A percentile compares a stretch with the other conserved stretches of the same genome.
Evolutionary conservation across 2,329 filamentous ascomycete genomes (phyloP).

Genomic region (Chaetomium sp.): DNA sequence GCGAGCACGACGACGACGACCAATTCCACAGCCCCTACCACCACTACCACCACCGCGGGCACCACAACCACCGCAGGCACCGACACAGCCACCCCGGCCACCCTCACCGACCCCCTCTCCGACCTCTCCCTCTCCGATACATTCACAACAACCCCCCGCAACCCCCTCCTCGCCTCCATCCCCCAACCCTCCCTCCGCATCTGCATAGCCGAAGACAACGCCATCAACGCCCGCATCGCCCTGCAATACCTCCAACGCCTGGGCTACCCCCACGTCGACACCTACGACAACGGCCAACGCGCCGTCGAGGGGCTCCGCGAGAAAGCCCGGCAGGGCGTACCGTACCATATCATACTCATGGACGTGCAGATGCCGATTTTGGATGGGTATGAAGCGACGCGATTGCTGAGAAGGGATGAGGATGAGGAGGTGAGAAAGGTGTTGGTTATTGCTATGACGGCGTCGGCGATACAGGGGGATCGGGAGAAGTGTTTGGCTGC

Average conservation of each 20-base stretch:
- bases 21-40: neutral
- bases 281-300: conserved; percentile 83
- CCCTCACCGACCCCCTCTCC: no score
- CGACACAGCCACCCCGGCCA: conserved; percentile 42
- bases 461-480: conserved; percentile 88
- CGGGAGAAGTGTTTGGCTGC: conserved; percentile 91
- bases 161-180: conserved; percentile 53
- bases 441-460: conserved; percentile 96
- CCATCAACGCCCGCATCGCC: conserved; percentile 90
- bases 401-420: conserved; percentile 68
- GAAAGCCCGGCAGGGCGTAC: conserved; percentile 62
- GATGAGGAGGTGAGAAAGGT: conserved; percentile 72
- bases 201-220: conserved; percentile 92
- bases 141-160: no score
- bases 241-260: conserved; percentile 84
- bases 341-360: conserved; percentile 90
- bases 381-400: conserved; percentile 88
- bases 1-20: neutral
- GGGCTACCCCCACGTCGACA: conserved; percentile 73
- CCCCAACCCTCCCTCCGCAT: conserved; percentile 74
- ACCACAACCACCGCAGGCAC: conserved; percentile 17
- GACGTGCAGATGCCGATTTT: conserved; percentile 94
- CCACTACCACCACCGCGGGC: conserved; percentile 5
- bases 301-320: conserved; percentile 78
- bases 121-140: no score